phyloP scores from a whole-genome alignment of 2,329 filamentous ascomycete genomes.

The Pseudogymnoascus sp. region DNA sequence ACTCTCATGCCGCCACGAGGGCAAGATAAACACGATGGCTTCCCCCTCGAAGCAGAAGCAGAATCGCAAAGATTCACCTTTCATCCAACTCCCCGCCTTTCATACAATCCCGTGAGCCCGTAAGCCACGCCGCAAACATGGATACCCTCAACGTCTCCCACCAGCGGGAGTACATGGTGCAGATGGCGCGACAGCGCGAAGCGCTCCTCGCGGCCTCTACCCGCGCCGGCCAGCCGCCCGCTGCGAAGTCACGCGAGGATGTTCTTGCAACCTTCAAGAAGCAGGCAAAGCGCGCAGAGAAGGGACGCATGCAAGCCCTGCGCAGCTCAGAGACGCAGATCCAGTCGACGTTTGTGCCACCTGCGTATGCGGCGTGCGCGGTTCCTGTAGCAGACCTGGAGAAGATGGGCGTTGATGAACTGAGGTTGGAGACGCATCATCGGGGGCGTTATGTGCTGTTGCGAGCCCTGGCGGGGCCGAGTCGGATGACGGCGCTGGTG shows the following conservation, averaged over 20 bases:
- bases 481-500: constrained; percentile 28
- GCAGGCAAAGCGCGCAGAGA: background rate
- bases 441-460: constrained; percentile 30
- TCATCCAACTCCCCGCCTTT: background rate
- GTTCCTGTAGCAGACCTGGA: constrained; percentile 17
- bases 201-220: background rate
- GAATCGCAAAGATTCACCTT: background rate
- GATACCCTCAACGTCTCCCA: background rate
- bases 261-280: background rate
- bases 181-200: constrained; percentile 5
- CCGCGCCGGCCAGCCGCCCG: background rate
- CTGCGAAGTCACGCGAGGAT: background rate
- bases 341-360: constrained; percentile 9
- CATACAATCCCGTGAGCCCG: background rate
- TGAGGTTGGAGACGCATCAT: constrained; percentile 35
- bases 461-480: constrained; percentile 12
- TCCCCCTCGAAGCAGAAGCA: background rate
- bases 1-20: background rate
- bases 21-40: background rate
- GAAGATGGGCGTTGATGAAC: constrained; percentile 19
- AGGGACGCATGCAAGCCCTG: background rate
- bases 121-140: background rate
- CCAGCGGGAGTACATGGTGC: background rate
- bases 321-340: background rate
- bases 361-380: constrained; percentile 15